These are phyloP conservation scores for Iberis pinnata DNA, from an alignment of 345 rosid species.

Conservation along the genomic window DNA sequence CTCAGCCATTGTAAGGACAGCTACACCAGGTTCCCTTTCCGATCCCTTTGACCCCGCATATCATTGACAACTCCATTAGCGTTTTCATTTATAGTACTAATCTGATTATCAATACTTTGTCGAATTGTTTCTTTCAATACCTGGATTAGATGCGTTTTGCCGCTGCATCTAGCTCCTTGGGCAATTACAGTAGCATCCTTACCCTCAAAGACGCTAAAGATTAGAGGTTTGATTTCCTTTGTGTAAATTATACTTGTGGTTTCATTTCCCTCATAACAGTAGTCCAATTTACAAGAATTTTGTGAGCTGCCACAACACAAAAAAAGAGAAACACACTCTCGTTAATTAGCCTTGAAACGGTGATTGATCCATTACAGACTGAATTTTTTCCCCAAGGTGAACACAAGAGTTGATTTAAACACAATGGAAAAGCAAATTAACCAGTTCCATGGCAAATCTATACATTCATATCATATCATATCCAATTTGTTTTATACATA, in stretches of 20 bases:
- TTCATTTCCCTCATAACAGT: slow-evolving; percentile 46
- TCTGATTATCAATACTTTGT: background rate
- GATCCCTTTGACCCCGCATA: slow-evolving; percentile 40
- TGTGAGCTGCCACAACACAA: slow-evolving; percentile 37
- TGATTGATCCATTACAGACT: no score
- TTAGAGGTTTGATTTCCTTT: slow-evolving; percentile 52
- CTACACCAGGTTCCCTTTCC: slow-evolving; percentile 46
- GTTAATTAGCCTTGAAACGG: background rate
- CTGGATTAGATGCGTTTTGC: slow-evolving; percentile 56
- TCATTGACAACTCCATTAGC: slow-evolving; percentile 2
- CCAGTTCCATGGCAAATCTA: no score
- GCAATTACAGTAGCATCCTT: slow-evolving; percentile 52
- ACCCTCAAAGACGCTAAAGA: slow-evolving; percentile 51
- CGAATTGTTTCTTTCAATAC: slow-evolving; percentile 21
- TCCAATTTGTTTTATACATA: no score
- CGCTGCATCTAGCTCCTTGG: slow-evolving; percentile 61
- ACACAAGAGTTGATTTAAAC: no score
- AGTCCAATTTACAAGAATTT: slow-evolving; percentile 44
- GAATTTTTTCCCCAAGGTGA: background rate
- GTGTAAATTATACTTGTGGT: slow-evolving; percentile 30
- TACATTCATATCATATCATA: no score
- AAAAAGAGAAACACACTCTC: background rate
- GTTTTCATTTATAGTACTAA: background rate
- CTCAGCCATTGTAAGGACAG: slow-evolving; percentile 39
- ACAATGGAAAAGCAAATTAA: no score